Evolutionary conservation across 1,139 yeast genomes (phyloP), one percentile per base, ranked within the genome.

Genomic region (Yamadazyma spencermartinsiae): DNA sequence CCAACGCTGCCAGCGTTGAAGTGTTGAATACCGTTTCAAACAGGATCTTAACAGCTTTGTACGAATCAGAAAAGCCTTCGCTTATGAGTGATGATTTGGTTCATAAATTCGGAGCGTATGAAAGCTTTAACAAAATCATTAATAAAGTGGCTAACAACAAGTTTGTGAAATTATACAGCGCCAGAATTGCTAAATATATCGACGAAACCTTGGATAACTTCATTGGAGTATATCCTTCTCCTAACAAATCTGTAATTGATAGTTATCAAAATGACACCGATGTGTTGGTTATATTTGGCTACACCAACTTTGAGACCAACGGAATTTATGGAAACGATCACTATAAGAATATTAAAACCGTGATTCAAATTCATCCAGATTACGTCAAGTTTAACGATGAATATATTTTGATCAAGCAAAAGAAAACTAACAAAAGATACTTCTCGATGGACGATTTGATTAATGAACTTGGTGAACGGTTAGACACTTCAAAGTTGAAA

Each of bases 1-100:
- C 43, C 18, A 35, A 46, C 20, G 24, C 30, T 1, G 34, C 34
- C 10, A 44, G 56, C 4, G 36, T 24, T 11, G 38, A 39, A 32
- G 42, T 55, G 13, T 67, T 75, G 40, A 59, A 69, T 19, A 51
- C 60, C 4, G 52, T 82, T 3, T 74, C 80, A 0, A 59, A 62
- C 11, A 51, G 54, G 16, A 76, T 86, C 38, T 64, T 83, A 41
- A 52, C 62, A 3, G 70, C 63, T 39, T 52, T 88, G 15, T 77
- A 82, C 54, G 40, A 59, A 0, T 61, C 89, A 11, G 51, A 63
- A 39, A 68, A 63, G 19, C 94, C 96, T 9, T 74, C 83, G 3
- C 60, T 87, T 18, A 55, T 86, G 36, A 84, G 76, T 10, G 96
- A 88, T 55, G 72, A 80, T 12, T 69, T 85, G 42, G 71, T 82